Percentiles rank a stretch among this genome's conserved stretches.
phyloP scores from a whole-genome alignment of 2,329 filamentous ascomycete species.

The Paecilomyces niveus region DNA sequence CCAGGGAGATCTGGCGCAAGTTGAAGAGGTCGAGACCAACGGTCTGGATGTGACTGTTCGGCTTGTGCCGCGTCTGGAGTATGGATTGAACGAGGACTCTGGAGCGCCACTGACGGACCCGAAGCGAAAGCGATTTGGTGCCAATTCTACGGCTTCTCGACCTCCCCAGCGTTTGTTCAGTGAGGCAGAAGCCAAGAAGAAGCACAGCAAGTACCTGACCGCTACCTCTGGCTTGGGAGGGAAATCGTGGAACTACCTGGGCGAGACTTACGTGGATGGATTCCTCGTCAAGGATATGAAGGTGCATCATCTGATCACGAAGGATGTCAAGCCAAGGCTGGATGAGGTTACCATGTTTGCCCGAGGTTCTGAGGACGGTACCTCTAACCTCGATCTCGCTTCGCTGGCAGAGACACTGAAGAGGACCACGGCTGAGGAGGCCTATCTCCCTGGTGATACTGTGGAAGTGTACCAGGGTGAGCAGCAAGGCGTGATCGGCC shows the following conservation, averaged over 20 bases:
- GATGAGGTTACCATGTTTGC: conserved; percentile 96
- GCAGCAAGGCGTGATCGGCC: conserved; percentile 84
- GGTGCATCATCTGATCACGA: conserved; percentile 75
- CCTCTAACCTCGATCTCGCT: conserved; percentile 86
- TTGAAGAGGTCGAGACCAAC: conserved; percentile 87
- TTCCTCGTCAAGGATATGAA: conserved; percentile 93
- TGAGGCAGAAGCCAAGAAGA: conserved; percentile 85
- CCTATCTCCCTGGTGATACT: conserved; percentile 88
- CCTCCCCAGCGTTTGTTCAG: conserved; percentile 89
- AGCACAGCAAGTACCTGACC: conserved; percentile 59
- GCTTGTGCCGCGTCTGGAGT: conserved; percentile 85
- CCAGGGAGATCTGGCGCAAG: conserved; percentile 80
- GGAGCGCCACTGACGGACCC: conserved; percentile 48
- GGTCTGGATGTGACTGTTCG: conserved; percentile 81
- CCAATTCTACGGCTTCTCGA: conserved; percentile 51
- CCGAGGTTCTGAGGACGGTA: conserved; percentile 80
- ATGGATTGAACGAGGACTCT: conserved; percentile 76
- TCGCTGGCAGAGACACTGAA: conserved; percentile 86
- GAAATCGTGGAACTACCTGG: conserved; percentile 77
- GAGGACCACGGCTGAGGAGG: conserved; percentile 69
- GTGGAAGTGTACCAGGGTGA: conserved; percentile 95
- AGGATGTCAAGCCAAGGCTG: conserved; percentile 84
- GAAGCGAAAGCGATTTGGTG: conserved; percentile 70
- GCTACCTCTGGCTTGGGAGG: conserved; percentile 46
- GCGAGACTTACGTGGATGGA: conserved; percentile 84